A percentile compares a stretch with the other conserved stretches of the same genome.
These are phyloP conservation scores for Paraphoma chrysanthemicola DNA, from an alignment of 2,329 filamentous ascomycete genomes.

Conservation along the genomic window DNA sequence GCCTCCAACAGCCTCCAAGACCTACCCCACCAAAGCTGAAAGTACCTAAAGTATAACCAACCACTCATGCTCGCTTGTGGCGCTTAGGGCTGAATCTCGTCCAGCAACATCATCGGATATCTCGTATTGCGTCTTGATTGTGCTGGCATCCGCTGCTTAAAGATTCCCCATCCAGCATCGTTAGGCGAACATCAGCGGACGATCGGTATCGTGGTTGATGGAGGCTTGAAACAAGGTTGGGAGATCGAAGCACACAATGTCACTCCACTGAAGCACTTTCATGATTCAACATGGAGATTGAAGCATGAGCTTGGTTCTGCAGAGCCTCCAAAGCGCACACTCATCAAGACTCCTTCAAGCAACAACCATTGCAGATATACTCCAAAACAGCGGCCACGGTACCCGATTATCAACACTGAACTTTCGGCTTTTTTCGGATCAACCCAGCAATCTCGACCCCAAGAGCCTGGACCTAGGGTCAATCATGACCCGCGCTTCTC, in stretches of 20 bases:
- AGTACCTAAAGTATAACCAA: constrained; percentile 4
- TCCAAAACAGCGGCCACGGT: too few relatives aligned
- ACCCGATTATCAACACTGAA: too few relatives aligned
- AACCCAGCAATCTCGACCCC: neutral
- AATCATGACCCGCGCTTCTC: neutral
- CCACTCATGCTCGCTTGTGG: constrained; percentile 23
- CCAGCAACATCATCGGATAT: neutral
- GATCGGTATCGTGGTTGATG: neutral
- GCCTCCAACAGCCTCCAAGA: constrained; percentile 4
- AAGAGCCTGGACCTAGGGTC: neutral
- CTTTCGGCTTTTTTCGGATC: neutral
- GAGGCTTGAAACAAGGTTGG: neutral
- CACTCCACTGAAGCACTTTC: neutral
- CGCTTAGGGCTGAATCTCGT: constrained; percentile 22
- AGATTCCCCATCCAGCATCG: neutral
- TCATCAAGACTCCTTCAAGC: too few relatives aligned
- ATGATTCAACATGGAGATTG: too few relatives aligned
- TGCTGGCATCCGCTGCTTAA: neutral
- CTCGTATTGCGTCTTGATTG: constrained; percentile 7
- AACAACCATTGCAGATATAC: too few relatives aligned
- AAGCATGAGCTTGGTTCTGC: too few relatives aligned
- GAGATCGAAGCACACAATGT: neutral
- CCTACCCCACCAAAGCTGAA: constrained; percentile 28
- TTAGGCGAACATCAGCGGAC: neutral
- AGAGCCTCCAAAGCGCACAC: too few relatives aligned